Evolutionary conservation across 108 stramenopile species (phyloP).

Genomic region (Fistulifera pelliculosa): DNA sequence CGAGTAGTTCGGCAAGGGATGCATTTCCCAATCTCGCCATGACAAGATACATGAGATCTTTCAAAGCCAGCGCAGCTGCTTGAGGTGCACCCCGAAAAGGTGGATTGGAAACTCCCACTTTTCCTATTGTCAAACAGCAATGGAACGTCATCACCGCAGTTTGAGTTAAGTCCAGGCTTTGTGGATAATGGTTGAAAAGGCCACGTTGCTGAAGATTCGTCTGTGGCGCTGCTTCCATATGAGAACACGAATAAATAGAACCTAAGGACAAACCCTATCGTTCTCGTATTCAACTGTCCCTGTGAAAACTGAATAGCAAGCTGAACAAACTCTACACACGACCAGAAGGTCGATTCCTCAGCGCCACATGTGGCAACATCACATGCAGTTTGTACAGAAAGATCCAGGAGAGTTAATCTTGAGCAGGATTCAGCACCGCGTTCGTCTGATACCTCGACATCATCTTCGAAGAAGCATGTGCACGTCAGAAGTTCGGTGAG

Average conservation of each 20-base stretch:
- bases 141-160: slow-evolving; percentile 3
- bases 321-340: slow-evolving; percentile 74
- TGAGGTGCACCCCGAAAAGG: slow-evolving; percentile 69
- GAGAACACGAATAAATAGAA: slow-evolving; percentile 80
- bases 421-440: slow-evolving; percentile 1
- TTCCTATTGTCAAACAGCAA: slow-evolving; percentile 11
- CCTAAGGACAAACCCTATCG: slow-evolving; percentile 65
- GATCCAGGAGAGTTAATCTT: slow-evolving; percentile 61
- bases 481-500: slow-evolving; percentile 51
- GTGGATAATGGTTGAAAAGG: neutral
- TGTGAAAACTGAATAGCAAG: slow-evolving; percentile 52
- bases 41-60: slow-evolving; percentile 42
- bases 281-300: slow-evolving; percentile 63
- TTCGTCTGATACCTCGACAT: slow-evolving; percentile 37
- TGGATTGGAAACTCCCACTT: slow-evolving; percentile 6
- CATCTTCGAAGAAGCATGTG: slow-evolving; percentile 56
- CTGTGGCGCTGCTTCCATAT: slow-evolving; percentile 67
- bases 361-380: slow-evolving; percentile 73
- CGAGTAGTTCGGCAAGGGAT: neutral
- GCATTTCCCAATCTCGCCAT: slow-evolving; percentile 8
- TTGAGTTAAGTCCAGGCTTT: neutral
- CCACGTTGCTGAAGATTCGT: slow-evolving; percentile 9
- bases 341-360: slow-evolving; percentile 56
- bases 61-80: slow-evolving; percentile 56
- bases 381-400: slow-evolving; percentile 73